phyloP scores from a whole-genome alignment of 108 stramenopile species.

The Seminavis robusta region DNA sequence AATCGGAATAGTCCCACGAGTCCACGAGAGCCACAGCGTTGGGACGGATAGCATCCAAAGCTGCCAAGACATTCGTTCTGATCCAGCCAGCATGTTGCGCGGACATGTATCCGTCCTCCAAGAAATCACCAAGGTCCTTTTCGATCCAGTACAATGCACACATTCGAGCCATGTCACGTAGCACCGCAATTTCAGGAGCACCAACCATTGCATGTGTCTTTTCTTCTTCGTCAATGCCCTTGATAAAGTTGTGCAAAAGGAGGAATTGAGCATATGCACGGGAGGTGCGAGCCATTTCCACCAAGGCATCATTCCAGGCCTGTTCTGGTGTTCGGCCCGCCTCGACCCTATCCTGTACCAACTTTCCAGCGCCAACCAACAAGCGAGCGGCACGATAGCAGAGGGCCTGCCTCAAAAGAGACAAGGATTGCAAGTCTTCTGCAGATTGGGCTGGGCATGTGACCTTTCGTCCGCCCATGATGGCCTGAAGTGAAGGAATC shows the following conservation, averaged over 20 bases:
- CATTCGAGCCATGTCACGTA: slow-evolving; percentile 61
- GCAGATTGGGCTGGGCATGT: slow-evolving; percentile 12
- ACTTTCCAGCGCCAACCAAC: slow-evolving; percentile 58
- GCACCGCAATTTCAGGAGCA: slow-evolving; percentile 41
- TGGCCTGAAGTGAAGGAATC: slow-evolving; percentile 40
- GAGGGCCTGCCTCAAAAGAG: slow-evolving; percentile 51
- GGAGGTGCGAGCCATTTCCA: slow-evolving; percentile 72
- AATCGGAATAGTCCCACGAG: slow-evolving; percentile 86
- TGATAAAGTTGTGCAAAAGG: slow-evolving; percentile 60
- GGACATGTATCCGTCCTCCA: slow-evolving; percentile 64
- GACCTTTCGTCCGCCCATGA: slow-evolving; percentile 20
- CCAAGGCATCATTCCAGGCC: slow-evolving; percentile 82
- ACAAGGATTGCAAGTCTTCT: slow-evolving; percentile 34
- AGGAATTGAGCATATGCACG: slow-evolving; percentile 76
- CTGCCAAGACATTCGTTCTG: slow-evolving; percentile 32
- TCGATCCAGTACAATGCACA: slow-evolving; percentile 89
- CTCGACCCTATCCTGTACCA: slow-evolving; percentile 45
- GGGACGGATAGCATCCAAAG: slow-evolving; percentile 67
- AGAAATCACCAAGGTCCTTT: slow-evolving; percentile 81
- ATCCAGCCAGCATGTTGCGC: slow-evolving; percentile 53
- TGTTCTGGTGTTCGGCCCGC: slow-evolving; percentile 39
- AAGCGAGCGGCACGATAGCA: slow-evolving; percentile 73
- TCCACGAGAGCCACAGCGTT: slow-evolving; percentile 89
- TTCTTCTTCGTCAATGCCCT: slow-evolving; percentile 59
- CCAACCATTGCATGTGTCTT: slow-evolving; percentile 30